A percentile compares a stretch with the other conserved stretches of the same genome.
phyloP scores from a whole-genome alignment of 1,284 basidiomycete genomes.

The Melanopsichium pennsylvanicum region DNA sequence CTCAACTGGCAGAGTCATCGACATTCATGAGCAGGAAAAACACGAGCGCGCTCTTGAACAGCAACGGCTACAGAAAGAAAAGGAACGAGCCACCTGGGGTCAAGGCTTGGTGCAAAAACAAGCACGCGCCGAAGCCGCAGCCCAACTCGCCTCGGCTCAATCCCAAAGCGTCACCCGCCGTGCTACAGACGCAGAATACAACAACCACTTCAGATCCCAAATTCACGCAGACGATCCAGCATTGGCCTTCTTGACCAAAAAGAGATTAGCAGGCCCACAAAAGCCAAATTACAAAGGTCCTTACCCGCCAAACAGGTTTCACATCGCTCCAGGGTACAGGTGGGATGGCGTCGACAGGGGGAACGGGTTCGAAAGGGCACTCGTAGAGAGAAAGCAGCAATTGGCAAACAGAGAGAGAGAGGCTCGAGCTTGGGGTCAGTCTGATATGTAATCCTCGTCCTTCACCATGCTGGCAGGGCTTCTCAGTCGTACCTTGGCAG shows the following conservation, averaged over 20 bases:
- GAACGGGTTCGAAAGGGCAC: conserved; percentile 92
- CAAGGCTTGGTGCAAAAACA: conserved; percentile 80
- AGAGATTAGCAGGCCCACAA: conserved; percentile 72
- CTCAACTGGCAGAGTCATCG: conserved; percentile 83
- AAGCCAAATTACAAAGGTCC: conserved; percentile 87
- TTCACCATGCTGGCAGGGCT: too few relatives aligned
- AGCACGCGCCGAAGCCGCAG: conserved; percentile 70
- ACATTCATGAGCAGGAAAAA: conserved; percentile 81
- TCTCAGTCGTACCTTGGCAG: too few relatives aligned
- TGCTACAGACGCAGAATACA: conserved; percentile 85
- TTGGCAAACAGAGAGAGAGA: conserved; percentile 26
- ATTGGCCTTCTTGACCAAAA: conserved; percentile 85
- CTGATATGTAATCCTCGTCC: conserved; percentile 32
- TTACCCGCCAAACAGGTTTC: conserved; percentile 89
- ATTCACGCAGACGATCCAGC: conserved; percentile 95
- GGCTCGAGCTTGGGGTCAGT: conserved; percentile 43
- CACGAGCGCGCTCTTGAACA: conserved; percentile 73
- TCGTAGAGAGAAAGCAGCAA: conserved; percentile 42
- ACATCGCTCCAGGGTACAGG: conserved; percentile 90
- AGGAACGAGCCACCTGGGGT: conserved; percentile 93
- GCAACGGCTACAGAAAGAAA: conserved; percentile 70
- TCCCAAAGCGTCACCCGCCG: conserved; percentile 6
- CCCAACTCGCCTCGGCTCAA: conserved; percentile 7
- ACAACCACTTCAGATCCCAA: conserved; percentile 79
- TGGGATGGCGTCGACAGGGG: conserved; percentile 82